These are phyloP conservation scores for Perkinsus marinus DNA, from an alignment of 169 alveolate genomes.

Conservation along the genomic window DNA sequence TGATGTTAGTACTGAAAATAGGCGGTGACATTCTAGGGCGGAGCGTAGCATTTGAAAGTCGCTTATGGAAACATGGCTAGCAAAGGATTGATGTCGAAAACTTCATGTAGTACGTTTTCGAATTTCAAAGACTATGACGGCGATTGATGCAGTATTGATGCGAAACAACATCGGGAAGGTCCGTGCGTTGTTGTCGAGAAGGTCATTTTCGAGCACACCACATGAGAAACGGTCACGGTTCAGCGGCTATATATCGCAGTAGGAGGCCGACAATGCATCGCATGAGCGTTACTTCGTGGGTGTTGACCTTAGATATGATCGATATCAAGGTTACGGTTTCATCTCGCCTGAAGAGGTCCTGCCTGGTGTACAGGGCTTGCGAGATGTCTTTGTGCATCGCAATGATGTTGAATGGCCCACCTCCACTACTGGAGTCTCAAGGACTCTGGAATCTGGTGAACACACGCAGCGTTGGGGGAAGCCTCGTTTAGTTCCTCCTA, in stretches of 20 bases:
- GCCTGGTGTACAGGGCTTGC: background rate
- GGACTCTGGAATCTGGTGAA: background rate
- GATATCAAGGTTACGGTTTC: background rate
- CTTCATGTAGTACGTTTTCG: too few species aligned
- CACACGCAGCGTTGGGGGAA: background rate
- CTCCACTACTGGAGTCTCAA: background rate
- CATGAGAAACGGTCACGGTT: background rate
- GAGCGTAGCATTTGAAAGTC: too few species aligned
- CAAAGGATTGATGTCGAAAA: too few species aligned
- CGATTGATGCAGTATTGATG: too few species aligned
- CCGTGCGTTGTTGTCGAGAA: too few species aligned
- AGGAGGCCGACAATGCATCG: background rate
- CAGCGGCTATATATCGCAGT: background rate
- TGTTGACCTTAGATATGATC: background rate
- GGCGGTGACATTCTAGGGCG: too few species aligned
- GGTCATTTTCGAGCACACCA: too few species aligned
- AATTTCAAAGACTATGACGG: too few species aligned
- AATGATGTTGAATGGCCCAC: background rate
- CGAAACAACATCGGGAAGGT: too few species aligned
- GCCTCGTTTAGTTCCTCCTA: background rate
- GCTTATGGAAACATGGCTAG: too few species aligned
- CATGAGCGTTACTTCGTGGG: background rate
- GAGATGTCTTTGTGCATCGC: background rate
- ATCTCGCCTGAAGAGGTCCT: background rate
- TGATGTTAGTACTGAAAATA: too few species aligned